Evolutionary conservation across 306 rosid genomes (phyloP).

Genomic region (Quercus berberidifolia): DNA sequence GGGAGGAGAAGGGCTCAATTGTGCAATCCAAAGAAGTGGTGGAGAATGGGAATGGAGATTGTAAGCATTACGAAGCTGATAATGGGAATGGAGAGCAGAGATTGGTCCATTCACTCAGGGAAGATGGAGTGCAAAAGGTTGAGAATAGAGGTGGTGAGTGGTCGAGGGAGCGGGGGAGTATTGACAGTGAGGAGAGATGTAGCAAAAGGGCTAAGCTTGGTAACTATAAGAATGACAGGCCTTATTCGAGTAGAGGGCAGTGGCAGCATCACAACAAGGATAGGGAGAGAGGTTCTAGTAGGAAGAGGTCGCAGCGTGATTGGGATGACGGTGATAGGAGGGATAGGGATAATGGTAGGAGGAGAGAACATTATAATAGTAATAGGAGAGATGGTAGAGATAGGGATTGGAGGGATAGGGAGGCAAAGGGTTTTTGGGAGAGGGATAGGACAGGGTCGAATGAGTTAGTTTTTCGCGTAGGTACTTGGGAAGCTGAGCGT

Average conservation of each 20-base stretch:
- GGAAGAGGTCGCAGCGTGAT: conserved; percentile 69
- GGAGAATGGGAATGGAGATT: conserved; percentile 20
- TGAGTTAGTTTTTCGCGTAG: conserved; percentile 65
- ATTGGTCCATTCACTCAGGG: conserved; percentile 12
- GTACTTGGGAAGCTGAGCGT: conserved; percentile 67
- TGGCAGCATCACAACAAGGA: conserved; percentile 42
- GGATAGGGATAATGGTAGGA: conserved; percentile 57
- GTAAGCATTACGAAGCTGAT: conserved; percentile 16
- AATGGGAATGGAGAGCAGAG: conserved; percentile 31
- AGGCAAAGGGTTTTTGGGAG: conserved; percentile 86
- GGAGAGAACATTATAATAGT: conserved; percentile 48
- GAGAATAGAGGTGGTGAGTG: conserved; percentile 22
- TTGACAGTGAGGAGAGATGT: conserved; percentile 49
- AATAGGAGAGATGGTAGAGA: conserved; percentile 66
- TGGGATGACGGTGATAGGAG: conserved; percentile 65
- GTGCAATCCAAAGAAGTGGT: conserved; percentile 5
- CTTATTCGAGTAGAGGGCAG: conserved; percentile 38
- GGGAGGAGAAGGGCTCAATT: conserved; percentile 3
- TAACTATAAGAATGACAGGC: conserved; percentile 44
- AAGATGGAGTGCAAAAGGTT: conserved; percentile 28
- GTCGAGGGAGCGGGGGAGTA: conserved; percentile 28
- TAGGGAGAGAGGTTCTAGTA: conserved; percentile 34
- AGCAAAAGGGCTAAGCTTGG: conserved; percentile 55
- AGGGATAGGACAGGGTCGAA: conserved; percentile 72
- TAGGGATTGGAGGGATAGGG: conserved; percentile 66